Conservation (phyloP, 2,329 filamentous ascomycete species). For the Penicillium sp. region DNA sequence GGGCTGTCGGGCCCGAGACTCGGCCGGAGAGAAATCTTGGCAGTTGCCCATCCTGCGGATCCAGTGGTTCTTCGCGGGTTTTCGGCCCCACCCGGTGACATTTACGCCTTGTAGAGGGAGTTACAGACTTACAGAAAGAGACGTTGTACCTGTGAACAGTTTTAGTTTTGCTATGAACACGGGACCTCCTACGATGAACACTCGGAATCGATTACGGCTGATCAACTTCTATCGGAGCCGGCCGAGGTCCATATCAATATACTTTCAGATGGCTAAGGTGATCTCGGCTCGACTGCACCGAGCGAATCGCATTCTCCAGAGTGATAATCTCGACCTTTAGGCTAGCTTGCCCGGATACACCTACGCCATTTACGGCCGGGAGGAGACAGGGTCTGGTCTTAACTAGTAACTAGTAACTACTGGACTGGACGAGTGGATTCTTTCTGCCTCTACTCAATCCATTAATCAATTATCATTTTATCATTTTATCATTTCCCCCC, state of each 20-base stretch:
- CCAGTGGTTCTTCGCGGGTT: constrained; percentile 2
- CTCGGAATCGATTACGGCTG: constrained; percentile 21
- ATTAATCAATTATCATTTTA: background rate
- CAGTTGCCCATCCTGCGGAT: background rate
- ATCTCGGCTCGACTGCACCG: constrained; percentile 31
- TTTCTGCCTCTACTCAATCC: too few species aligned
- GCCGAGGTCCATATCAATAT: constrained; percentile 16
- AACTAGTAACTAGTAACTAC: too few species aligned
- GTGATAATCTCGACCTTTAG: too few species aligned
- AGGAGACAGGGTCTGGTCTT: constrained; percentile 8
- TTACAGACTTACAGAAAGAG: too few species aligned
- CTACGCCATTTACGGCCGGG: constrained; percentile 10
- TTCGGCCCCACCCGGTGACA: background rate
- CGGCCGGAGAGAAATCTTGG: constrained; percentile 22
- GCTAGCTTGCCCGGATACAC: too few species aligned
- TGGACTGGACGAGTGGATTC: background rate
- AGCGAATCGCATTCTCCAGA: constrained; percentile 7
- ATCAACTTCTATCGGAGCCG: constrained; percentile 29
- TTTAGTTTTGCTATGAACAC: background rate
- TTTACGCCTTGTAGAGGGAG: background rate
- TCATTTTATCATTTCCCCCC: background rate
- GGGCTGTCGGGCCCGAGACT: constrained; percentile 29
- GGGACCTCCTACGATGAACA: background rate
- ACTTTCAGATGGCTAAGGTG: constrained; percentile 19
- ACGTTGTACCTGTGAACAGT: background rate